These are phyloP conservation scores for Cucurbita maxima DNA, from an alignment of 306 rosid genomes.

Conservation along the genomic window DNA sequence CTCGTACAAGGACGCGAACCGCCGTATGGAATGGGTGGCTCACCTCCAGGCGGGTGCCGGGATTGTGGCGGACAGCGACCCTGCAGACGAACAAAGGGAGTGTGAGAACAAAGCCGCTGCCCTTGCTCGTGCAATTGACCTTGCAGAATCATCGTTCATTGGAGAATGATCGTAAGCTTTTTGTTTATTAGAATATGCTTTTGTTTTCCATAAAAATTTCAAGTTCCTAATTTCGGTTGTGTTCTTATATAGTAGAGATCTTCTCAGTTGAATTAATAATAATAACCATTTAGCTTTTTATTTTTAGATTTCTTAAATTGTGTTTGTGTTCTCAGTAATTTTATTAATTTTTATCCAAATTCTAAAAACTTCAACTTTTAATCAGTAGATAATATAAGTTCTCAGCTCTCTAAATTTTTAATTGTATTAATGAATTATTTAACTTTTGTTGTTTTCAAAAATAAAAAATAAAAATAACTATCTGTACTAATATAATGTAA, in stretches of 20 bases:
- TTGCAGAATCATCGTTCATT: slow-evolving; percentile 81
- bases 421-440: too few relatives aligned
- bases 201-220: neutral
- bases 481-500: too few relatives aligned
- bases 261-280: too few relatives aligned
- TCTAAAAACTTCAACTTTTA: too few relatives aligned
- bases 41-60: slow-evolving; percentile 96
- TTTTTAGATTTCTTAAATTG: too few relatives aligned
- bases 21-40: slow-evolving; percentile 82
- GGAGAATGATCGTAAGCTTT: slow-evolving; percentile 17
- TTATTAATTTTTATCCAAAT: too few relatives aligned
- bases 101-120: slow-evolving; percentile 97
- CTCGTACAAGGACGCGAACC: slow-evolving; percentile 61
- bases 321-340: too few relatives aligned
- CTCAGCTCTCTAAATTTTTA: too few relatives aligned
- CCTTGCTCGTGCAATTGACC: slow-evolving; percentile 86
- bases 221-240: neutral
- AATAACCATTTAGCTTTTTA: too few relatives aligned
- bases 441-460: too few relatives aligned
- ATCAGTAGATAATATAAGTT: too few relatives aligned
- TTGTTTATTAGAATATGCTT: neutral
- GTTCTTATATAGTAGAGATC: neutral
- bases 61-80: slow-evolving; percentile 86
- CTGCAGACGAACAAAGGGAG: slow-evolving; percentile 82
- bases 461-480: too few relatives aligned